Evolutionary conservation across 805 yeast species (phyloP), one percentile per base, ranked within the genome.

Genomic region (Saccharomyces kudriavzevii): DNA sequence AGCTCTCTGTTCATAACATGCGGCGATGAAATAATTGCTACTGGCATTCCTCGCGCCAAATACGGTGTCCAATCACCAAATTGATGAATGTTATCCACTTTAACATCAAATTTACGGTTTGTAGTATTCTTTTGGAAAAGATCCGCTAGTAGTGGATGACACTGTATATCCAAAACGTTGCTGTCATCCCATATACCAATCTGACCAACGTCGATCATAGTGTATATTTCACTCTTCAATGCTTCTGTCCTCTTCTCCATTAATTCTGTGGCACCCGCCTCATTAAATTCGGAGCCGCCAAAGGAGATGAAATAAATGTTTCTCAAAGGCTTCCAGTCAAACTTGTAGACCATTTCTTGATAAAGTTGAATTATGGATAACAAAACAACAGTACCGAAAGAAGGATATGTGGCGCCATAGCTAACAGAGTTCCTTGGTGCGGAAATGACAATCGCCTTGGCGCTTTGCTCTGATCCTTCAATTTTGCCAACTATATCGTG

Each of bases 191-290:
- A 89, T 55, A 68, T 52, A 13, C 64, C 64, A 14, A 70, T 27
- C 45, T 69, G 70, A 47, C 84, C 80, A 31, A 91, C 73, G 62
- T 91, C 96, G 54, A 91, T 77, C 59, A 87, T 85, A 0, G 88
- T 76, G 61, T 80, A 83, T 0, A 86, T 85, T 58, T 85, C 84
- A 48, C 79, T 76, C 51, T 75, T 72, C 27, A 89, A 70, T 43
- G 75, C 77, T 25, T 78, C 77, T n/a, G 72, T 66, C 53, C 78
- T 77, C 40, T 75, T 71, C 59, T 85, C 87, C 5, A 84, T 75
- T 78, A 91, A 83, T 62, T 86, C 92, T 0, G 90, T 77, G n/a
- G 88, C 77, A 0, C 98, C 98, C 0, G 94, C 96, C 59, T 77
- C 72, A 65, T 90, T 90, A 62, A 85, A 89, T 56, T 84, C 82